Base-by-base conservation (phyloP, 2,329 filamentous ascomycete species). In the Colletotrichum eleusines region DNA sequence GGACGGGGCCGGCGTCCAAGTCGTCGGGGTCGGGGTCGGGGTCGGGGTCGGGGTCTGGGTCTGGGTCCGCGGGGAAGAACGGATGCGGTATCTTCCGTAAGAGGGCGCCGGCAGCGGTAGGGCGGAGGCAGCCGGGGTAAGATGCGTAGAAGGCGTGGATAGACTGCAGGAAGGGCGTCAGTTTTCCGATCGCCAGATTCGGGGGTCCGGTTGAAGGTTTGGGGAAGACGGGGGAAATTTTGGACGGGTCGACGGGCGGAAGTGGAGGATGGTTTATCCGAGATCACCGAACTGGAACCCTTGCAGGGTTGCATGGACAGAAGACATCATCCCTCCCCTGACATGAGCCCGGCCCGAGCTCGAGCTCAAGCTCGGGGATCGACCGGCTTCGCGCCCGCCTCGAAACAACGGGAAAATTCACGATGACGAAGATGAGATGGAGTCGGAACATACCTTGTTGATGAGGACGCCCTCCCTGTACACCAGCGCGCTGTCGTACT, bases 241-340 rank as follows among this genome's bases (percentile, higher is more conserved):
- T 62, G 59, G 59, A 60, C 16, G 42, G 59, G 59, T n/a, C 31
- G 35, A 42, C 14, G 23, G 42, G 33, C 20, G 48, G 60, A 33
- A 20, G 48, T 42, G 60, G 60, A 53, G 60, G 12, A 63, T 63
- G 46, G 35, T 63, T 63, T 63, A 53, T 63, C 60, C 60, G 60
- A 23, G 48, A 14, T 33, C 60, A 26, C 9, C 23, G 28, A 38
- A 20, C 44, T 26, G 44, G 46, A 31, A 50, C 16, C 59, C 48
- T 38, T 62, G 60, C 60, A 63, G 11, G 35, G 48, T 31, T 11
- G 16, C 48, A 33, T 33, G 3, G 23, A 38, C n/a, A 26, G n/a
- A n/a, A n/a, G n/a, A n/a, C n/a, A n/a, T n/a, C n/a, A n/a, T n/a
- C 40, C 5, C 5, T 2, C 40, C 44, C 58, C 57, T 12, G 35